phyloP scores from a whole-genome alignment of 305 asterid species.

The Fraxinus latifolia region DNA sequence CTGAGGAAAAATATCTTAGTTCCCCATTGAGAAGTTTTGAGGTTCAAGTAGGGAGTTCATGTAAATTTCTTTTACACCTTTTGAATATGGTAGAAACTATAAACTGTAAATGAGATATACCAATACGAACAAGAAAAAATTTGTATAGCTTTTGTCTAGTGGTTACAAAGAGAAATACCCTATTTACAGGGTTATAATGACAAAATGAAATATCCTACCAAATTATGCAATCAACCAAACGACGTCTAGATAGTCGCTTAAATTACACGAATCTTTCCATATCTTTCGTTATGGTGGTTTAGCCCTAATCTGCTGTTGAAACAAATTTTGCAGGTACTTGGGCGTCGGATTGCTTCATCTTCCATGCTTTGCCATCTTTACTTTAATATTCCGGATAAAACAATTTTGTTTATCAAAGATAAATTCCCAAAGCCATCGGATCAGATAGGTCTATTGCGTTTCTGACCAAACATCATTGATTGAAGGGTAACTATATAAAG shows the following conservation, averaged over 20 bases:
- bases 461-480: background rate
- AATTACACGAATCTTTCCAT: background rate
- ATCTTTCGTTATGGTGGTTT: background rate
- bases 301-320: background rate
- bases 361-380: constrained; percentile 39
- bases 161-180: background rate
- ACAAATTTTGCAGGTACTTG: constrained; percentile 35
- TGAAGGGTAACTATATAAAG: background rate
- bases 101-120: background rate
- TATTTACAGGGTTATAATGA: background rate
- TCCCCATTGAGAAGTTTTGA: background rate
- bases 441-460: background rate
- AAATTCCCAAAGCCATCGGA: background rate
- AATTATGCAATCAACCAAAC: background rate
- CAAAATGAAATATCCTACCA: background rate
- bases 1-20: background rate
- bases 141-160: background rate
- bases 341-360: constrained; percentile 42
- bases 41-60: background rate
- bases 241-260: background rate
- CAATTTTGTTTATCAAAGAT: constrained; percentile 35
- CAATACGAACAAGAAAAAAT: background rate
- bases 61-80: background rate
- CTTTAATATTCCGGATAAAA: constrained; percentile 39
- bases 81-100: background rate